Evolutionary conservation across 352 stramenopile species (phyloP), one percentile per base, ranked within the genome.

Genomic region (Plasmopara viticola): DNA sequence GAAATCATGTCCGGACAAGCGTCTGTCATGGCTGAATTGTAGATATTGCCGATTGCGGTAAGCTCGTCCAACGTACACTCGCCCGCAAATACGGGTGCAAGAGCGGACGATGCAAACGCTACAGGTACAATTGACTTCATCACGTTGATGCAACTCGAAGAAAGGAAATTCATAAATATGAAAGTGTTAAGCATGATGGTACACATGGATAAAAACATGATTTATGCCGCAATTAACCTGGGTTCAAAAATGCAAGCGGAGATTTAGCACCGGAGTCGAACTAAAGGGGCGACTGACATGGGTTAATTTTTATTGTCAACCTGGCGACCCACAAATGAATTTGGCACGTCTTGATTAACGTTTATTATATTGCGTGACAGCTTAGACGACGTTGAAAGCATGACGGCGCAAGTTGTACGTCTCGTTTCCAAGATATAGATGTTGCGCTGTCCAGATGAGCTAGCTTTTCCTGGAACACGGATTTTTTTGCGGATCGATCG

Each of bases 31-130:
- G 58, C 52, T 9, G 50, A 46, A 8, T 15, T 44, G 48, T 66
- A 68, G 47, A 59, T 28, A 2, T 31, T 54, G 9, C 49, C 46
- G 20, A 65, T 65, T 5, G 37, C 37, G 1, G 13, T 48, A 25
- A 60, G 40, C 7, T 71, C 59, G 9, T 58, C 54, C 2, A 20
- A 37, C 10, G 63, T 60, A 30, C 63, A 71, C 14, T 62, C 47
- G 8, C 37, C 54, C n/a, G 45, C 53, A 18, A 39, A 9, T 10
- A 44, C 54, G 30, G 38, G 44, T 15, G 29, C 14, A 30, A 6
- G 14, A 25, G 15, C 18, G 0, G 17, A 28, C 10, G 45, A 37
- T 12, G 39, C 38, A 34, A 47, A 12, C 2, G 10, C 31, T 2
- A 62, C 5, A 1, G 38, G 43, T 9, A 56, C 1, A 2, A 56